Percentiles rank a stretch among this genome's conserved stretches.
These are phyloP conservation scores for Diversispora epigaea DNA, from an alignment of 192 early-diverging fungal genomes.

Conservation along the genomic window DNA sequence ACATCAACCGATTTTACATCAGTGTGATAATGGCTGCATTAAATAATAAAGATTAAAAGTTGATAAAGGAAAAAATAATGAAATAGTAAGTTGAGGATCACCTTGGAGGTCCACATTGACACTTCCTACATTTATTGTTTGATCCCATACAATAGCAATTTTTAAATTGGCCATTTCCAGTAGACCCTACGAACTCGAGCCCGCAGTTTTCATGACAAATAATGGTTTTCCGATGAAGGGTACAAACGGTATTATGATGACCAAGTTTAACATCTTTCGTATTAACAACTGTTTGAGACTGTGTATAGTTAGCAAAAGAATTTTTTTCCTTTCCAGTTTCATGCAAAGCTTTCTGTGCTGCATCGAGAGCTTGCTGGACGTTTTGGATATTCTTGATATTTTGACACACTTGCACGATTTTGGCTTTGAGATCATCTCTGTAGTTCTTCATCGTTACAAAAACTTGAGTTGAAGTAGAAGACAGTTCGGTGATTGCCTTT, in stretches of 20 bases:
- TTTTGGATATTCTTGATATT: not conserved
- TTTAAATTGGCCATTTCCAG: not conserved
- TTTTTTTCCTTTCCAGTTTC: not conserved
- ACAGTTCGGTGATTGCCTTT: not conserved
- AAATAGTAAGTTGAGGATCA: not conserved
- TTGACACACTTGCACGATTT: not conserved
- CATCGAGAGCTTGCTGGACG: slow-evolving; percentile 2
- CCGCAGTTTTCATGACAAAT: not conserved
- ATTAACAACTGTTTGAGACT: not conserved
- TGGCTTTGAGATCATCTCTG: not conserved
- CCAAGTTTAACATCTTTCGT: not conserved
- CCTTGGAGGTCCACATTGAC: not conserved
- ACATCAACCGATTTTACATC: not conserved
- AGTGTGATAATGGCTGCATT: not conserved
- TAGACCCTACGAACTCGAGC: not conserved
- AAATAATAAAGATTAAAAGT: no score
- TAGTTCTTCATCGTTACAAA: not conserved
- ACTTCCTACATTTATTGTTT: not conserved
- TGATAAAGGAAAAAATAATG: no score
- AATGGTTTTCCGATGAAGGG: not conserved
- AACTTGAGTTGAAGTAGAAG: not conserved
- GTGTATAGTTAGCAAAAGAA: no score
- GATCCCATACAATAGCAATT: not conserved
- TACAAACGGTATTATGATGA: slow-evolving; percentile 3
- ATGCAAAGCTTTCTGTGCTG: slow-evolving; percentile 14